Evolutionary conservation across 495 filamentous ascomycete genomes (phyloP), one percentile per base, ranked within the genome.

Genomic region (Cetradonia linearis): DNA sequence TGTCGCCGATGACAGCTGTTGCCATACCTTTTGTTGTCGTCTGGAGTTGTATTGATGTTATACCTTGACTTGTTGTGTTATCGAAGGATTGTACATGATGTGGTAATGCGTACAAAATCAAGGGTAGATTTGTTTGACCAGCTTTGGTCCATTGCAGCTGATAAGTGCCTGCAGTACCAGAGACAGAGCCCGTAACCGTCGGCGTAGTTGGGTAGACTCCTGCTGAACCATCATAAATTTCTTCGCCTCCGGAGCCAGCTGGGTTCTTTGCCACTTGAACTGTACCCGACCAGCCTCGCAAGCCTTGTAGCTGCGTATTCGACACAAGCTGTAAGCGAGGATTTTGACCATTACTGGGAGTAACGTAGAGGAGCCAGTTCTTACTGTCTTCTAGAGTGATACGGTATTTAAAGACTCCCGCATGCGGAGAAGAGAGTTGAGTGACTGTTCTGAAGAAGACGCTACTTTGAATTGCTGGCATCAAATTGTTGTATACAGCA

Each of bases 11-110:
- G 1, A 97, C 82, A 2, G 85, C 87, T 10, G 77, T 83, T 25
- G 86, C 86, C 38, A 83, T 73, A 9, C 93, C 93, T 70, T 96
- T 98, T 5, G 89, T 95, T 0, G 89, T 90, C 8, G 88, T 94
- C 44, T 86, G 79, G 14, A 97, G 72, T 54, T 79, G 77, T 16
- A 91, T 68, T 10, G 71, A 69, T 27, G 86, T 84, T 57, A 78
- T 67, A n/a, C 72, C 78, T 5, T 69, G 73, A 13, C 69, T 62
- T 2, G 88, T 93, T 6, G 52, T 69, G 5, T 62, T 56, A 63
- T 87, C 82, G 61, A 96, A 93, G 2, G 88, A 86, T 48, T 81
- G 72, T 16, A 87, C 66, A 61, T 96, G 93, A 71, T 98, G 93
- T 27, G 91, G 87, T 60, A 98, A 73, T 42, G 92, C 90, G 63